Base-by-base conservation (phyloP, 768 basidiomycete genomes). In the Agaricus blazei region DNA sequence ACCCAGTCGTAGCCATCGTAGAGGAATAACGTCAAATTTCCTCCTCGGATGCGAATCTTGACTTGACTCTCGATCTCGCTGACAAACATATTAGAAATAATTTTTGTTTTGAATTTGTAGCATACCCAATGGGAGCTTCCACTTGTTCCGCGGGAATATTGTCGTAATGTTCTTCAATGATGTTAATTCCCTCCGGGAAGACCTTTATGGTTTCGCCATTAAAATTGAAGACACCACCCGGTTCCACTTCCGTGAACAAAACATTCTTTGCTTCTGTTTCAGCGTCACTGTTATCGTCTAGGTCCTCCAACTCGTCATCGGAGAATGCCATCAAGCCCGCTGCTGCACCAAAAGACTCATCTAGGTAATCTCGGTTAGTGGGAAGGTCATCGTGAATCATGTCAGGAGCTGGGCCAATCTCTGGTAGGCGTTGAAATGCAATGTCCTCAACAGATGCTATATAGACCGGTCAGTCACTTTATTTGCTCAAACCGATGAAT, bases 1-100 rank as follows among this genome's bases (percentile, higher is more conserved):
- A 66, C 70, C 95, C 97, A 99, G 66, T 99, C 97, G 63, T 94
- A 99, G 1, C 97, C 97, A 54, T 94, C 92, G 64, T 97, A 90
- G 3, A 99, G 77, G 50, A 85, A 79, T 24, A 98, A 63, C 1
- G 79, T 79, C 47, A 89, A 67, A 60, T 89, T 78, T 52, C 81
- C 83, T 42, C 88, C 70, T 42, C 79, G 74, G 4, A 91, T 62
- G 26, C 83, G 77, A 54, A 88, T 63, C 28, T 72, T 77, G n/a
- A 84, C 57, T 28, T 56, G 49, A 36, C 48, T 26, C 66, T 73
- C 7, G 80, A 79, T 31, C 79, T 77, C 40, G 27, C 54, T 42
- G 15, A 29, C 23, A 19, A 23, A 28, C 19, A 26, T 28, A 15
- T 24, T 9, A 26, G 45, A 49, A 51, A 51, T 29, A 4, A 40